Percentiles rank a stretch among this genome's conserved stretches.
Conservation (phyloP, 257 asterid species). For the Apocynum venetum region DNA sequence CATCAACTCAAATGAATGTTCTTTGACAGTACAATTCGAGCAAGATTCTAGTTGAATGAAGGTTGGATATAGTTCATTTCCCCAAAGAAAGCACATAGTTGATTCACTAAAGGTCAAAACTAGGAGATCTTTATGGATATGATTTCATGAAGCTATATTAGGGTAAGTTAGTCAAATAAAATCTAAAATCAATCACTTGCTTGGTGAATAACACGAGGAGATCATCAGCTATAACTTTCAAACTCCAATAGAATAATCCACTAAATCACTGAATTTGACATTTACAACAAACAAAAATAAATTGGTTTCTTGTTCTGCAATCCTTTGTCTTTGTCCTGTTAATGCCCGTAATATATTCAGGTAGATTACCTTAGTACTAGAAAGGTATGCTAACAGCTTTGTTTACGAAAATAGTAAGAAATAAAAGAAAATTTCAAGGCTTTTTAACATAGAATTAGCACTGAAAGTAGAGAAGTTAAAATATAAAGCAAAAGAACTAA, state of each 20-base stretch:
- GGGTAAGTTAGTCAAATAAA: background rate
- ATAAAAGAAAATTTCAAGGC: background rate
- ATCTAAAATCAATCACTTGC: background rate
- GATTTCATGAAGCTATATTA: background rate
- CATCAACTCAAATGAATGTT: slow-evolving; percentile 8
- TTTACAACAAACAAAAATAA: too few relatives aligned
- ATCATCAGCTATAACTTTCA: background rate
- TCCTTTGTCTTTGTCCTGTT: background rate
- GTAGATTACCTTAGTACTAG: background rate
- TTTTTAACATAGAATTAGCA: background rate
- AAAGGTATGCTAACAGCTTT: background rate
- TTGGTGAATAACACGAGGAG: background rate
- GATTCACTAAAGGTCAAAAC: background rate
- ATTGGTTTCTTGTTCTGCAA: too few relatives aligned
- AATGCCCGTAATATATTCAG: background rate
- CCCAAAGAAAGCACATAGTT: background rate
- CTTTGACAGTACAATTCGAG: background rate
- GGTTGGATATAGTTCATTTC: too few relatives aligned
- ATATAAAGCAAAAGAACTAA: background rate
- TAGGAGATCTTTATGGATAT: background rate
- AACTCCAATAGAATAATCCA: background rate
- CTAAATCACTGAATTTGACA: background rate
- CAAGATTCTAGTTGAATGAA: background rate
- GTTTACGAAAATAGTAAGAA: background rate
- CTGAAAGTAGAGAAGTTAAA: background rate